phyloP scores from a whole-genome alignment of 345 rosid genomes.

The Bruguiera sexangula region DNA sequence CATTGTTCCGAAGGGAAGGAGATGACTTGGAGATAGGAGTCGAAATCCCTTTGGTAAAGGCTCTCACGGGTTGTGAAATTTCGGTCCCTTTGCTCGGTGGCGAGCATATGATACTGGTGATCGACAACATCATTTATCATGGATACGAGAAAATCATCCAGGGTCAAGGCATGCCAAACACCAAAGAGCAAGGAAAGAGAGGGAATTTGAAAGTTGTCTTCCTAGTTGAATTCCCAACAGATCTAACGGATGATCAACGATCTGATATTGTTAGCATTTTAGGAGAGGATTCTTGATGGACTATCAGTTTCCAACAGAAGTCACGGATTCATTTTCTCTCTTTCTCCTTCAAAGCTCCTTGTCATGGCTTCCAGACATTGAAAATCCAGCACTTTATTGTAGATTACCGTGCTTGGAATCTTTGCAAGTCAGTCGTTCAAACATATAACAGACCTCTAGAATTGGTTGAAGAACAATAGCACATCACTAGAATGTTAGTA shows the following conservation, averaged over 20 bases:
- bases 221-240: slow-evolving; percentile 37
- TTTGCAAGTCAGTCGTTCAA: background rate
- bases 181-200: slow-evolving; percentile 49
- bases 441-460: background rate
- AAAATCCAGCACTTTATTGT: background rate
- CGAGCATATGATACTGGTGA: slow-evolving; percentile 28
- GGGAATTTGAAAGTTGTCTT: slow-evolving; percentile 29
- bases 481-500: background rate
- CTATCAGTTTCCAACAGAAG: background rate
- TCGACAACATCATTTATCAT: slow-evolving; percentile 52
- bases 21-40: slow-evolving; percentile 57
- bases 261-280: slow-evolving; percentile 41
- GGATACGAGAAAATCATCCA: slow-evolving; percentile 44
- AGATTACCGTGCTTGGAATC: slow-evolving; percentile 3
- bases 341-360: background rate
- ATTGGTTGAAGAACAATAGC: background rate
- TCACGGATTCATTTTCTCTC: background rate
- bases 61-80: slow-evolving; percentile 58
- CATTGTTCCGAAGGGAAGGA: slow-evolving; percentile 52
- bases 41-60: slow-evolving; percentile 58
- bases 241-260: slow-evolving; percentile 52
- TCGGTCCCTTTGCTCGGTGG: slow-evolving; percentile 61
- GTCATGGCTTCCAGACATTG: background rate
- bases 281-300: slow-evolving; percentile 36
- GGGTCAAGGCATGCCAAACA: slow-evolving; percentile 69